Base-by-base conservation (phyloP, 257 asterid species). In the Petrea volubilis region DNA sequence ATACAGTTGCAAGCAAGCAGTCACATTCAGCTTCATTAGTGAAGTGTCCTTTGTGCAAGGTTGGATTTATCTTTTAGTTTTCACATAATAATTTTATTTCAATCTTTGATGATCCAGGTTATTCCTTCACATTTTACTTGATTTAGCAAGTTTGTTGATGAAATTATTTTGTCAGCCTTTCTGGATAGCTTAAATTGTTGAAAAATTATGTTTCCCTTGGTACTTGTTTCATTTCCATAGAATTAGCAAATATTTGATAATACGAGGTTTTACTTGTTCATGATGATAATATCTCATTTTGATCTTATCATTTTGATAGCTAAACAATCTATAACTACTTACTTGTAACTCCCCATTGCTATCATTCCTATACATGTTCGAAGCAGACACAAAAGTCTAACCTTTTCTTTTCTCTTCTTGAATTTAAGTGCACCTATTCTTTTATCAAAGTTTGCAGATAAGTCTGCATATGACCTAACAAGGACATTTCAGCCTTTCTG, bases 31-130 rank as follows among this genome's bases (percentile, higher is more conserved):
- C 87, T 72, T 60, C 88, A 53, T 82, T 92, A 13, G 34, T 86
- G 60, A 81, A 79, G 70, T 91, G 97, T 64, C 97, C 97, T 61
- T 11, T 91, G 62, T 91, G 97, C 80, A 91, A 88, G 97, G 97
- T 91, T 67, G 60, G 87, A 51, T 36, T 51, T 53, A 44, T 68
- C 20, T 31, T 41, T 63, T 49, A 3, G 15, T 10, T 64, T 74
- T 38, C 34, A 15, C 12, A 12, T 15, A 20, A 18, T 17, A 7
- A 63, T 12, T 41, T 20, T 21, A 31, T 29, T 23, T 29, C 23
- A 41, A 60, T 51, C 18, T 27, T n/a, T 46, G 70, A 36, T 72
- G 67, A 66, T 29, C 40, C 27, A 51, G 53, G 63, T 62, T 68
- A 36, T 46, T 70, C 7, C 15, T 27, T 28, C 56, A 4, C 43